phyloP scores from a whole-genome alignment of 176 grass and related monocot genomes.

The Avena atlantica region DNA sequence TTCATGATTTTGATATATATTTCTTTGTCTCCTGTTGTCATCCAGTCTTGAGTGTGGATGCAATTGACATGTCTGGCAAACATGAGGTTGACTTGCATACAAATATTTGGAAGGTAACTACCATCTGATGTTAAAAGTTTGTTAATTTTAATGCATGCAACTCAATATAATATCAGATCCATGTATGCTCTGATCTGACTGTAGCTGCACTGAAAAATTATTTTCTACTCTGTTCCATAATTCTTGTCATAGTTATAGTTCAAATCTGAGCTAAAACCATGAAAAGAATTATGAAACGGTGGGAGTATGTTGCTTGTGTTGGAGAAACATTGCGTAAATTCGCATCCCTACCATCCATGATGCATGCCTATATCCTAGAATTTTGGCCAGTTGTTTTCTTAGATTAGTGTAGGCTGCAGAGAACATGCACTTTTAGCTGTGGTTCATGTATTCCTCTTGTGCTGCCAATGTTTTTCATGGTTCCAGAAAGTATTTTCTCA shows the following conservation, averaged over 20 bases:
- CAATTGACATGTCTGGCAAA: slow-evolving; percentile 98
- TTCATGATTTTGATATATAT: slow-evolving; percentile 35
- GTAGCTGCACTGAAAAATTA: slow-evolving; percentile 28
- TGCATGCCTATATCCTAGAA: slow-evolving; percentile 10
- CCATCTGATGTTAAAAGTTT: slow-evolving; percentile 26
- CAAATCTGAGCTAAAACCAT: too few relatives aligned
- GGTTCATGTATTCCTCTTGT: slow-evolving; percentile 22
- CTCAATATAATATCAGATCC: slow-evolving; percentile 6
- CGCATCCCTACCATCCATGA: background rate
- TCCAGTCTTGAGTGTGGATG: slow-evolving; percentile 94
- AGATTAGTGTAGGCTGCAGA: slow-evolving; percentile 32
- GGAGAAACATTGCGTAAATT: slow-evolving; percentile 19
- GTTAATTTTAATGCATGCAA: background rate
- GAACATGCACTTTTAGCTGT: slow-evolving; percentile 23
- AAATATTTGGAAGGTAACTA: slow-evolving; percentile 95
- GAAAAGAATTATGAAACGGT: too few relatives aligned
- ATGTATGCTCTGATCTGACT: background rate
- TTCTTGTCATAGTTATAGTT: too few relatives aligned
- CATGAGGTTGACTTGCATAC: slow-evolving; percentile 99
- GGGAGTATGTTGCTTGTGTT: background rate
- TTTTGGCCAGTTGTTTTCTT: background rate
- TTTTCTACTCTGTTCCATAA: background rate
- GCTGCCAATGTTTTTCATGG: background rate
- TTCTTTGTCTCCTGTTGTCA: slow-evolving; percentile 24
- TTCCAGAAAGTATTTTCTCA: slow-evolving; percentile 4